Evolutionary conservation across 78 protist species (phyloP).

Genomic region (Dictyostelium brefeldianum): DNA sequence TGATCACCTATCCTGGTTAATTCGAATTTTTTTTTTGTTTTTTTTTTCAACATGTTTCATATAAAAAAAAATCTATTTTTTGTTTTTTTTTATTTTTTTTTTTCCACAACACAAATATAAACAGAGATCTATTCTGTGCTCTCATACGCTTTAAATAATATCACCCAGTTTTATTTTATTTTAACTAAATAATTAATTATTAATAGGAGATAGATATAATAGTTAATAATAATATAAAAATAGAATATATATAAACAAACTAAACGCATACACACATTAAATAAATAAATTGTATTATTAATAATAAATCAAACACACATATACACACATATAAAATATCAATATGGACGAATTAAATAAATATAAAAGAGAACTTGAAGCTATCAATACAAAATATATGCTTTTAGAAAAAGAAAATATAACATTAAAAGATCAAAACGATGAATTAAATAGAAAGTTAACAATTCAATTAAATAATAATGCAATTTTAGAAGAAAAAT

Average conservation of each 20-base stretch:
- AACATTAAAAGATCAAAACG: neutral
- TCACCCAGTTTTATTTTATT: neutral
- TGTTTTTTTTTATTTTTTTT: neutral
- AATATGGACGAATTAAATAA: slow-evolving; percentile 7
- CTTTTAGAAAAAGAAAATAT: slow-evolving; percentile 4
- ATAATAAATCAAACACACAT: neutral
- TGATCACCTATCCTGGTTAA: too few relatives aligned
- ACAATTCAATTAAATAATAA: slow-evolving; percentile 12
- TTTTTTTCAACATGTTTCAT: too few relatives aligned
- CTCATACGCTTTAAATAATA: too few relatives aligned
- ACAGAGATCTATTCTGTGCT: too few relatives aligned
- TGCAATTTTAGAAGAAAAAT: slow-evolving; percentile 3
- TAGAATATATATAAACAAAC: too few relatives aligned
- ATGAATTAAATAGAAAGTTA: slow-evolving; percentile 19
- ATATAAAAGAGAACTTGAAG: neutral
- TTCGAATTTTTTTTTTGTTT: too few relatives aligned
- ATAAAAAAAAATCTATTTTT: neutral
- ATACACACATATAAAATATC: neutral
- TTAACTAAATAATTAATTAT: neutral
- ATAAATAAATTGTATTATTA: neutral
- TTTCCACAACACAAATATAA: neutral
- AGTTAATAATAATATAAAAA: neutral
- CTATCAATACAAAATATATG: neutral
- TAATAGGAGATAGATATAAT: neutral
- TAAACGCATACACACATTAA: too few relatives aligned